Evolutionary conservation across 2,329 filamentous ascomycete species (phyloP).

Genomic region (Aphanocladium album): DNA sequence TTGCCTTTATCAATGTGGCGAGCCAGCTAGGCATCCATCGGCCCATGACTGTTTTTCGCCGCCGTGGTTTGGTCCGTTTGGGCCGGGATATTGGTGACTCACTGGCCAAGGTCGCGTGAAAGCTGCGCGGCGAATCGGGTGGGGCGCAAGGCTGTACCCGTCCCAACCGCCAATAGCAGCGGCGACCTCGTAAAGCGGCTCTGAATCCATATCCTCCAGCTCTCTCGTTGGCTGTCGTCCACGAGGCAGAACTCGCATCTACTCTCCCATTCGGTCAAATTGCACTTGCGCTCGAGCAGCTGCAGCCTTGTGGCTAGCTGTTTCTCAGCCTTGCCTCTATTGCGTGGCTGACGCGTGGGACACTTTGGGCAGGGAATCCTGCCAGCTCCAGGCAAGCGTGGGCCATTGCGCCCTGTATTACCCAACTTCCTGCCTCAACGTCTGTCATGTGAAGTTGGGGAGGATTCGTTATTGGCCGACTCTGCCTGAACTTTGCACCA

Average conservation of each 20-base stretch:
- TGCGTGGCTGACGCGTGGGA: constrained; percentile 1
- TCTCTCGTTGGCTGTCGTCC: background rate
- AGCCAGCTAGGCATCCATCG: constrained; percentile 6
- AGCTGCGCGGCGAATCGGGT: background rate
- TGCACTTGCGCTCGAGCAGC: background rate
- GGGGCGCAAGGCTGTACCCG: constrained; percentile 1
- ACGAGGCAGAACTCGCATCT: background rate
- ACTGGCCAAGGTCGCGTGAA: constrained; percentile 7
- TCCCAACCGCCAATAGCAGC: background rate
- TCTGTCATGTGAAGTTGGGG: background rate
- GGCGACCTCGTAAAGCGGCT: background rate
- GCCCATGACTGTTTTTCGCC: constrained; percentile 1
- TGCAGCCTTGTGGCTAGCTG: background rate
- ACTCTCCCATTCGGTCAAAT: background rate
- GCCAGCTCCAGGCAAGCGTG: constrained; percentile 5
- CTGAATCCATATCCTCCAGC: background rate
- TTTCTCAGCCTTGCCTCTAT: background rate
- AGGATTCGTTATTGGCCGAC: background rate
- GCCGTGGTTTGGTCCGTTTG: background rate
- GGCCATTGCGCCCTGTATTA: background rate
- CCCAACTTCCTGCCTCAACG: background rate
- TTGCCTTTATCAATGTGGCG: constrained; percentile 1
- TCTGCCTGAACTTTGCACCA: background rate
- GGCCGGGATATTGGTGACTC: constrained; percentile 10
- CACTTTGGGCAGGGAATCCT: background rate